Conservation (phyloP, 768 basidiomycete species). For the Rhodotorula paludigena region DNA sequence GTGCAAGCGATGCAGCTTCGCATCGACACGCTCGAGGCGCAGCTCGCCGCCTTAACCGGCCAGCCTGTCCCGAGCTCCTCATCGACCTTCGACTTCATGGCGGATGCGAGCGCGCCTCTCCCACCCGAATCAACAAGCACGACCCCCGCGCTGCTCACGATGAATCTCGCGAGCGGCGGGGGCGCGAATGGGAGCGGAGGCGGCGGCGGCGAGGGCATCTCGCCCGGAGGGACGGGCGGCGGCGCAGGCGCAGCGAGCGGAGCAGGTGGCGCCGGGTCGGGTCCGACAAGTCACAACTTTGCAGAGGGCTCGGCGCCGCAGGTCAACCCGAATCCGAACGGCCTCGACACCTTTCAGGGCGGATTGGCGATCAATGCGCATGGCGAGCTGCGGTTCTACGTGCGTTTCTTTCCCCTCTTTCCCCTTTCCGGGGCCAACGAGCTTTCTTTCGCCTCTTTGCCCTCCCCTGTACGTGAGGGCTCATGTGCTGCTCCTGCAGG, state of each 20-base stretch:
- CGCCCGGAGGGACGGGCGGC: too few species aligned
- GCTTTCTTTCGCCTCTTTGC: background rate
- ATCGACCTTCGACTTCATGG: background rate
- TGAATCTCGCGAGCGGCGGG: background rate
- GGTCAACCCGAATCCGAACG: background rate
- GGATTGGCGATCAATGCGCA: conserved; percentile 24
- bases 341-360: conserved; percentile 23
- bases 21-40: conserved; percentile 34
- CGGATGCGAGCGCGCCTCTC: background rate
- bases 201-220: too few species aligned
- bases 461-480: too few species aligned
- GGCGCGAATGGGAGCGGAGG: too few species aligned
- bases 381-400: conserved; percentile 26
- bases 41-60: conserved; percentile 22
- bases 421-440: background rate
- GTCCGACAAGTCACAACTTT: background rate
- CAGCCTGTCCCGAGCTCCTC: background rate
- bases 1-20: conserved; percentile 36
- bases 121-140: background rate
- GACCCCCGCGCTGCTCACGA: background rate
- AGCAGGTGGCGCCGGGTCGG: too few species aligned
- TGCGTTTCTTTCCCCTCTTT: background rate
- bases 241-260: too few species aligned
- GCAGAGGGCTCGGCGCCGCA: background rate
- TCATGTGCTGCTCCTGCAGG: background rate